These are phyloP conservation scores for Entoloma clypeatum DNA, from an alignment of 1,284 basidiomycete species.

Conservation along the genomic window DNA sequence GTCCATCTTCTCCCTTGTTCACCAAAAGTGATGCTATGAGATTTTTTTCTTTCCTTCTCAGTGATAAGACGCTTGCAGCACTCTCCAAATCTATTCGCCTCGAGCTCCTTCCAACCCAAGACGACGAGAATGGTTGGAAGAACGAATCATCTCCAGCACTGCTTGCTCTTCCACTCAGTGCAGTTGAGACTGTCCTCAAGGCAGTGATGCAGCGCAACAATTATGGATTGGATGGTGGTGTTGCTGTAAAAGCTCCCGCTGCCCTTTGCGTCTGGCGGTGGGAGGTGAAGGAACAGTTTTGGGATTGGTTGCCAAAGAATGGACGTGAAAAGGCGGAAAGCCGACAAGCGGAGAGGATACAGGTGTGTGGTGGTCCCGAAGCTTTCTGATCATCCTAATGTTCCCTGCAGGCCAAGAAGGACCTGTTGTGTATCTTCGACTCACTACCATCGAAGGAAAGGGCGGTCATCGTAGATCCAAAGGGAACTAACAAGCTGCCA, in stretches of 20 bases:
- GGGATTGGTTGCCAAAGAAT: slow-evolving; percentile 68
- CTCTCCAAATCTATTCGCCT: slow-evolving; percentile 65
- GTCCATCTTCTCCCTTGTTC: slow-evolving; percentile 16
- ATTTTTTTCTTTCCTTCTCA: slow-evolving; percentile 26
- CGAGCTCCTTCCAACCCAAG: slow-evolving; percentile 53
- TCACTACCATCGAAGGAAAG: slow-evolving; percentile 53
- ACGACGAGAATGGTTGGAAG: slow-evolving; percentile 47
- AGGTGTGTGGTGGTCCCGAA: slow-evolving; percentile 40
- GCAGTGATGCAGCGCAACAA: slow-evolving; percentile 61
- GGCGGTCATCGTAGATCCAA: slow-evolving; percentile 50
- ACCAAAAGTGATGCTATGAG: not conserved
- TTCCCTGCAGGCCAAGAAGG: slow-evolving; percentile 53
- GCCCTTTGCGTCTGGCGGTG: slow-evolving; percentile 80
- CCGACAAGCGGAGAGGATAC: slow-evolving; percentile 62
- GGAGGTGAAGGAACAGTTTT: slow-evolving; percentile 65
- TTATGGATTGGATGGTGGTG: slow-evolving; percentile 62
- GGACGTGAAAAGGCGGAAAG: slow-evolving; percentile 59
- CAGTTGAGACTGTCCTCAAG: slow-evolving; percentile 62
- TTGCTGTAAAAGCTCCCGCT: slow-evolving; percentile 51
- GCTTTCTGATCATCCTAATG: slow-evolving; percentile 8
- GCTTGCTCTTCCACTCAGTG: slow-evolving; percentile 44
- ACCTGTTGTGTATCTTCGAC: slow-evolving; percentile 51
- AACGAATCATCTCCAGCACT: slow-evolving; percentile 36
- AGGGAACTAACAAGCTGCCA: slow-evolving; percentile 39
- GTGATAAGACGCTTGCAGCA: slow-evolving; percentile 61